Base-by-base conservation (phyloP, 805 yeast genomes). In the Candida broadrunensis region DNA sequence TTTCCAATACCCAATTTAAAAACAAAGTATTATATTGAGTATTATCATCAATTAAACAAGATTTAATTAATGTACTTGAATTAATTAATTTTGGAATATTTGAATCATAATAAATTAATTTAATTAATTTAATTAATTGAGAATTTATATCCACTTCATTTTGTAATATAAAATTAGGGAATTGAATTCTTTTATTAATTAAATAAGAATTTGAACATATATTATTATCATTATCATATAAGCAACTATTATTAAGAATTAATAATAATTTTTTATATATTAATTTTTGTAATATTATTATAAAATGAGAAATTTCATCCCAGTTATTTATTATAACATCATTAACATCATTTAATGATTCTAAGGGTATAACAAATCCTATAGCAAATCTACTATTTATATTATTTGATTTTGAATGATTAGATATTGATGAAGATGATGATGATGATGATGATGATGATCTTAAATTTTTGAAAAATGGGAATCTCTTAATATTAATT, bases 1-100 rank as follows among this genome's bases (percentile, higher is more conserved):
- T 65, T 38, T 74, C 77, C 23, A 72, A 61, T 0, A 76, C 73
- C 83, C 83, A 78, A 42, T 71, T 71, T 15, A 73, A 51, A 31
- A 77, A 49, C 34, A 67, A 60, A 20, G 69, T 60, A 45, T 67
- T 63, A 24, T 63, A 55, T 34, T 45, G 44, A 4, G 52, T 36
- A 14, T 39, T 16, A 2, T 44, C 37, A 8, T 39, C 33, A n/a
- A 37, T 24, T 13, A 47, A 27, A 5, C 56, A 42, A 14, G 55
- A 60, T 30, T 61, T 54, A 46, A 70, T 66, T 12, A 77, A 50
- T 9, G 70, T 61, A 42, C 67, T 61, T 14, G 63, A 50, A 42
- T 69, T 65, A 27, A 73, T 66, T 31, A 78, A 53, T 39, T 77
- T 63, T 4, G 82, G 81, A 1, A 73, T 59, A 47, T 73, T 74